These are phyloP conservation scores for Pisolithus sp. DNA, from an alignment of 768 basidiomycete genomes.

Conservation along the genomic window DNA sequence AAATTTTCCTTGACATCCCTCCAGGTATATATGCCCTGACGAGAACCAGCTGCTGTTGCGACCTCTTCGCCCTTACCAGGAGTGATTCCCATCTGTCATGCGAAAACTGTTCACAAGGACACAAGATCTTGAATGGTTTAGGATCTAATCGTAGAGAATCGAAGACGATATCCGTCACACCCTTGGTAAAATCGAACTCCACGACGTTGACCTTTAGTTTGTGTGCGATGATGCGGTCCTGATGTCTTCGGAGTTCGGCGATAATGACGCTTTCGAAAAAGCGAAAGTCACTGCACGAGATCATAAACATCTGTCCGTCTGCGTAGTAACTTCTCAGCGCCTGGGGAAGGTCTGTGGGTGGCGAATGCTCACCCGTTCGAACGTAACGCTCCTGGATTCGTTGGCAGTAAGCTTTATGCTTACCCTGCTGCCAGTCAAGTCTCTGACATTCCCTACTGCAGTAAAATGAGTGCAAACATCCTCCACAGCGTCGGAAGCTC, in stretches of 20 bases:
- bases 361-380: slow-evolving; percentile 11
- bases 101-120: slow-evolving; percentile 18
- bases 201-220: slow-evolving; percentile 17
- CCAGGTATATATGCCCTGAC: slow-evolving; percentile 24
- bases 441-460: slow-evolving; percentile 22
- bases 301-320: slow-evolving; percentile 16
- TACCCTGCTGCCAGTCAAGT: slow-evolving; percentile 22
- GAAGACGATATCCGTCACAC: slow-evolving; percentile 9
- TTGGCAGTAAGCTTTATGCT: slow-evolving; percentile 22
- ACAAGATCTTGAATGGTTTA: slow-evolving; percentile 21
- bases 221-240: slow-evolving; percentile 5
- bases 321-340: neutral
- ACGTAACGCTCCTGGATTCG: slow-evolving; percentile 15
- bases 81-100: slow-evolving; percentile 21
- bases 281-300: slow-evolving; percentile 20
- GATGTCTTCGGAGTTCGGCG: slow-evolving; percentile 18
- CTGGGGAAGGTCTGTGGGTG: neutral
- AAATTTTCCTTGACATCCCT: slow-evolving; percentile 21
- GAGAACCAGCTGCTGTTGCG: slow-evolving; percentile 12
- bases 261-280: slow-evolving; percentile 24
- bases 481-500: slow-evolving; percentile 21
- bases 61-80: slow-evolving; percentile 10
- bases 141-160: slow-evolving; percentile 15
- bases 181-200: slow-evolving; percentile 19
- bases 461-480: slow-evolving; percentile 26